Evolutionary conservation across 495 filamentous ascomycete species (phyloP).

Genomic region (Evernia prunastri): DNA sequence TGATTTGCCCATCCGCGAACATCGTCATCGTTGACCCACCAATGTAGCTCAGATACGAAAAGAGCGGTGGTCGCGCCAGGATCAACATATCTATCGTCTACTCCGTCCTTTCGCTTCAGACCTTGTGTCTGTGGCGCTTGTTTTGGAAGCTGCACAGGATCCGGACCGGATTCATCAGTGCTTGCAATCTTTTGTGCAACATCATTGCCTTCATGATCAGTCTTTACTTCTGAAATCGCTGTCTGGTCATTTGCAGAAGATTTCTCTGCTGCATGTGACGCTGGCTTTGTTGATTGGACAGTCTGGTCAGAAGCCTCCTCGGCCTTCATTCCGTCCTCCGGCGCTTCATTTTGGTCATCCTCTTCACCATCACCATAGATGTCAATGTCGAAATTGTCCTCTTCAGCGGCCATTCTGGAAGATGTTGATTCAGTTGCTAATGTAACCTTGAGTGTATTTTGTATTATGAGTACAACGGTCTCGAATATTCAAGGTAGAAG

Average conservation of each 20-base stretch:
- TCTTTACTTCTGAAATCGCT: conserved; percentile 36
- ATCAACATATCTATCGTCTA: conserved; percentile 71
- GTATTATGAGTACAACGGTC: conserved; percentile 25
- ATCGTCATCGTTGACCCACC: conserved; percentile 97
- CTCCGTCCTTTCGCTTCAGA: conserved; percentile 66
- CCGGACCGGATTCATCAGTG: conserved; percentile 39
- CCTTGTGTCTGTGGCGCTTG: conserved; percentile 54
- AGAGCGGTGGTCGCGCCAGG: conserved; percentile 77
- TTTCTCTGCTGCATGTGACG: conserved; percentile 33
- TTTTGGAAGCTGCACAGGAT: conserved; percentile 38
- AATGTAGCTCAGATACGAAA: conserved; percentile 79
- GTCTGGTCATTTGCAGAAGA: conserved; percentile 32
- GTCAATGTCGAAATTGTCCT: conserved; percentile 97
- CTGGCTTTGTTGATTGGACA: conserved; percentile 22
- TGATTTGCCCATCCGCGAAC: conserved; percentile 80
- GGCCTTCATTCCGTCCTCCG: conserved; percentile 33
- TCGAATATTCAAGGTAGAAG: conserved; percentile 30
- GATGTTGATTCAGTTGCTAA: conserved; percentile 18
- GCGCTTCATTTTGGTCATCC: conserved; percentile 46
- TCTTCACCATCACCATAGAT: conserved; percentile 80
- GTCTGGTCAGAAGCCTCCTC: conserved; percentile 36
- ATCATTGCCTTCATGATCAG: conserved; percentile 29
- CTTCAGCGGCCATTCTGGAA: conserved; percentile 63
- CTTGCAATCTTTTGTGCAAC: conserved; percentile 44
- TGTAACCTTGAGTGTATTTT: conserved; percentile 17